phyloP scores from a whole-genome alignment of 805 yeast species.

The Myxozyma mucilagina region DNA sequence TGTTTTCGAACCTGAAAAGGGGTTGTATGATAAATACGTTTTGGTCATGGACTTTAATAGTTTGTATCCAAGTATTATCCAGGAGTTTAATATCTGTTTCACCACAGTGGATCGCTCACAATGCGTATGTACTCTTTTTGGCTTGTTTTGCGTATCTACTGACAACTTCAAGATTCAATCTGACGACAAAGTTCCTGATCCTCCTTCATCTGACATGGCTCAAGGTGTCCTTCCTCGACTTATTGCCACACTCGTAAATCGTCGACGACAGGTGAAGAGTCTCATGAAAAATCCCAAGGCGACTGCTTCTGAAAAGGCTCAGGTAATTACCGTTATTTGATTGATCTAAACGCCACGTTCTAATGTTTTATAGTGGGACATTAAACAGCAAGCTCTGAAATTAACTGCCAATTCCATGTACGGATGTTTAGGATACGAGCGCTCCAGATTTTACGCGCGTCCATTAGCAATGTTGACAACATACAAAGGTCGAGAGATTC shows the following conservation, averaged over 20 bases:
- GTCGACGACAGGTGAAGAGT: constrained; percentile 91
- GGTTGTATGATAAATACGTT: constrained; percentile 82
- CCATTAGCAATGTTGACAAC: constrained; percentile 96
- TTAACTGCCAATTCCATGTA: constrained; percentile 99
- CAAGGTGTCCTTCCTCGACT: constrained; percentile 88
- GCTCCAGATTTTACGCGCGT: constrained; percentile 91
- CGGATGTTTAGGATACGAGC: constrained; percentile 92
- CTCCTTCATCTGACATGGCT: constrained; percentile 58
- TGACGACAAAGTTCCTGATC: constrained; percentile 64
- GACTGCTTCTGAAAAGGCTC: constrained; percentile 53
- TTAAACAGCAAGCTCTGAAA: constrained; percentile 92
- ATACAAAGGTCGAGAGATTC: constrained; percentile 90
- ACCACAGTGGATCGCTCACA: constrained; percentile 81
- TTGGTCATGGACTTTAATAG: constrained; percentile 98
- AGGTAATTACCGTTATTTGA: constrained; percentile 1
- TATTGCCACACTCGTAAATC: constrained; percentile 76
- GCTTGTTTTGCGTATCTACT: background rate
- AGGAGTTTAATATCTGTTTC: constrained; percentile 95
- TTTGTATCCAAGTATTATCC: constrained; percentile 93
- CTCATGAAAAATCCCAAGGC: constrained; percentile 73
- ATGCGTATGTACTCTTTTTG: constrained; percentile 14
- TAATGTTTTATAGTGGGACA: constrained; percentile 67
- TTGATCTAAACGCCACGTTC: background rate
- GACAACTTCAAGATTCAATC: constrained; percentile 37
- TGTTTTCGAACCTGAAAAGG: constrained; percentile 95